Conservation (phyloP, 208 protist species). For the Tritrichomonas foetus region DNA sequence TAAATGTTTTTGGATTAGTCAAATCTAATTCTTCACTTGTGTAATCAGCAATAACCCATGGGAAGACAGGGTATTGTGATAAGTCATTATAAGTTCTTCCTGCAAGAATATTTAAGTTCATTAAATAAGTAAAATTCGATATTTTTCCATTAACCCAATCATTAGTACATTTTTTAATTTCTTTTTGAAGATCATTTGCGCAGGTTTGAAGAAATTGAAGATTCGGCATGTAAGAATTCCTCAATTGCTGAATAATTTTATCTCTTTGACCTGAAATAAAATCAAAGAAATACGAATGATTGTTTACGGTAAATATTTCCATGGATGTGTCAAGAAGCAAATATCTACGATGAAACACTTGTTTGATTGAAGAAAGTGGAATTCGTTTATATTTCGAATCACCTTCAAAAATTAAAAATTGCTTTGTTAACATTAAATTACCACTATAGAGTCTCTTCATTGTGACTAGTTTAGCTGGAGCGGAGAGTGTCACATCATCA, state of each 20-base stretch:
- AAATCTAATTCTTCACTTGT: slow-evolving; percentile 48
- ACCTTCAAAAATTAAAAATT: neutral
- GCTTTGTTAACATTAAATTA: neutral
- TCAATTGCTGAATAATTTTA: neutral
- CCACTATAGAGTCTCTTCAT: neutral
- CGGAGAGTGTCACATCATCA: neutral
- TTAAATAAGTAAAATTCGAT: slow-evolving; percentile 93
- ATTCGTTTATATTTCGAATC: neutral
- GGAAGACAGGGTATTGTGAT: slow-evolving; percentile 69
- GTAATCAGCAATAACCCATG: slow-evolving; percentile 61
- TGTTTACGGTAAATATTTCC: neutral
- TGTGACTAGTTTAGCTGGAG: neutral
- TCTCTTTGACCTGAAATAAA: neutral
- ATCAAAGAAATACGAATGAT: neutral
- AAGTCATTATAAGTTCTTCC: slow-evolving; percentile 91
- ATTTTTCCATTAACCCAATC: neutral
- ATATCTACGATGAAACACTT: neutral
- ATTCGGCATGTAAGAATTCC: neutral
- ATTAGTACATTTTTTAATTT: neutral
- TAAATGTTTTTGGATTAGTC: slow-evolving; percentile 43
- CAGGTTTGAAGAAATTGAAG: neutral
- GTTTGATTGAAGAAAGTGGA: neutral
- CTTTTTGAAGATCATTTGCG: neutral
- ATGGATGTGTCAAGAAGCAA: neutral
- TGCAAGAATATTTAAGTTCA: slow-evolving; percentile 89